These are phyloP conservation scores for Prunus salicina DNA, from an alignment of 306 rosid species.

Conservation along the genomic window DNA sequence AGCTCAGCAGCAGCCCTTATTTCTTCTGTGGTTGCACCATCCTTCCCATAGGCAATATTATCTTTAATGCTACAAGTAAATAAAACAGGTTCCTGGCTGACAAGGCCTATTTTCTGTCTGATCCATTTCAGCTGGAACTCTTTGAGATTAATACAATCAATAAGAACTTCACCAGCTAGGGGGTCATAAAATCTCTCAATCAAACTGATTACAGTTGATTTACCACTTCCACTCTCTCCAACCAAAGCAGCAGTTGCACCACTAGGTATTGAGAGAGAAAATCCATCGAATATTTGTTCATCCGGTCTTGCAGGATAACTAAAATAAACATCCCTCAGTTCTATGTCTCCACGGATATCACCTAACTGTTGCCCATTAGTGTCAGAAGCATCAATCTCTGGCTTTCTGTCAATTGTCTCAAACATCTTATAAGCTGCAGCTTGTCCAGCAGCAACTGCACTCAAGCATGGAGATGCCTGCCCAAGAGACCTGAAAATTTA, in stretches of 20 bases:
- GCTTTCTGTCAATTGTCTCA: constrained; percentile 66
- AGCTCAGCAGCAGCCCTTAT: constrained; percentile 63
- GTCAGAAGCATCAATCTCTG: constrained; percentile 66
- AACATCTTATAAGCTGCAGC: constrained; percentile 93
- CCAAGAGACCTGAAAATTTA: constrained; percentile 58
- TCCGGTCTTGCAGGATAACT: constrained; percentile 73
- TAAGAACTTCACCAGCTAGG: constrained; percentile 63
- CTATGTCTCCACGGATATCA: constrained; percentile 66
- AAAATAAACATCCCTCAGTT: constrained; percentile 57
- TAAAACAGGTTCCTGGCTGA: constrained; percentile 80
- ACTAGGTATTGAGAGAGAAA: constrained; percentile 60
- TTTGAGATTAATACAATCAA: constrained; percentile 64
- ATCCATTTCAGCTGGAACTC: constrained; percentile 80
- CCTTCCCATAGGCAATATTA: constrained; percentile 78
- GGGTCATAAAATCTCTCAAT: constrained; percentile 90
- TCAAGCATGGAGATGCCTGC: constrained; percentile 77
- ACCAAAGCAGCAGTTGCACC: constrained; percentile 76
- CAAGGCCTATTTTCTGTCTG: constrained; percentile 71
- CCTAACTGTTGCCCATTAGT: constrained; percentile 41
- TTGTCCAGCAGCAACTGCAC: constrained; percentile 78
- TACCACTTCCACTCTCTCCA: constrained; percentile 90
- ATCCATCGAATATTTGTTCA: constrained; percentile 52
- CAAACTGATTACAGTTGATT: constrained; percentile 71
- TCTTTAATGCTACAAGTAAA: constrained; percentile 71
- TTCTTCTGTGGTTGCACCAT: constrained; percentile 65